Base-by-base conservation (phyloP, 495 filamentous ascomycete species). In the Aspergillus ostianus region DNA sequence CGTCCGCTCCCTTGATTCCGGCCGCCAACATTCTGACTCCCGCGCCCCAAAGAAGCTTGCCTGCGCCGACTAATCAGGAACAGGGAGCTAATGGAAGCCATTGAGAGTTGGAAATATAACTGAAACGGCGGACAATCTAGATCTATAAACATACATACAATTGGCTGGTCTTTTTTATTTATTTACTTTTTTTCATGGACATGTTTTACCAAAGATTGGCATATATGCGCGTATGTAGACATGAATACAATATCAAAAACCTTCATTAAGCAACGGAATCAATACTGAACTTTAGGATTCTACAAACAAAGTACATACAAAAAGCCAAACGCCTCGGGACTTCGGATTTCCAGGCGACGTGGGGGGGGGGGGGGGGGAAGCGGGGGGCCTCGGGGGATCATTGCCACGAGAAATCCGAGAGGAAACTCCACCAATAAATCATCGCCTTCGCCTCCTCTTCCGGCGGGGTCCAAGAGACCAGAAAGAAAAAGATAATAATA, bases 1-100 rank as follows among this genome's bases (percentile, higher is more conserved):
- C 90, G 0, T 78, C 77, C 15, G 91, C 90, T n/a, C 80, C 85
- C 51, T 74, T 97, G 55, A 88, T 96, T 55, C 83, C 90, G 32
- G 90, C 90, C 7, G 75, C 81, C 23, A 80, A 83, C 32, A 78
- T 96, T 9, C 72, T 97, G 47, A 90, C 76, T 27, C 90, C 90
- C 19, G 84, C 86, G n/a, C 90, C 91, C 3, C 76, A 80, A 53
- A 85, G 77, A 63, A 70, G 78, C 19, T 73, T 93, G 55, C 72
- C 68, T 26, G 71, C 72, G 9, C 80, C 81, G 51, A 29, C 70
- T 56, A 70, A 75, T 26, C 59, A 67, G 27, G 63, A 73, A 30
- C 47, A 66, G 50, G 59, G 58, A n/a, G 54, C 59, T 21, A 77
- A 72, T 23, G 66, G 67, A 55, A 52, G 63, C n/a, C 69, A 62